A percentile compares a stretch with the other conserved stretches of the same genome.
phyloP scores from a whole-genome alignment of 2,329 filamentous ascomycete species.

The Pseudocercospora fuligena region DNA sequence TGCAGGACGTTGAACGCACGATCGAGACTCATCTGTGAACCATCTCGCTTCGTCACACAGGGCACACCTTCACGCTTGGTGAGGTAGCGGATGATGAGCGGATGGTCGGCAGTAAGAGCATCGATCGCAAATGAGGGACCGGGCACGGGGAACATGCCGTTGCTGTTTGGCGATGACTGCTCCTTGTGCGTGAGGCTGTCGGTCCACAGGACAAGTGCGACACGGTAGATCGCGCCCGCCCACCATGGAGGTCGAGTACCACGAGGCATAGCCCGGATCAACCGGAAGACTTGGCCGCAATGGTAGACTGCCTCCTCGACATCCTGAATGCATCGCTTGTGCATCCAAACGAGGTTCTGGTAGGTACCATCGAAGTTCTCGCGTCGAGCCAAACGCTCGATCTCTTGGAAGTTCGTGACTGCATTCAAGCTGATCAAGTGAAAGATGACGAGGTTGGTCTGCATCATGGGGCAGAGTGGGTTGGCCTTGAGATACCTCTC shows the following conservation, averaged over 20 bases:
- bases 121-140: conserved; percentile 57
- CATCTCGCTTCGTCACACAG: conserved; percentile 57
- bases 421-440: conserved; percentile 73
- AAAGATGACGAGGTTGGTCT: conserved; percentile 70
- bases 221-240: conserved; percentile 72
- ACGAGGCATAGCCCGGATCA: conserved; percentile 64
- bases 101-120: conserved; percentile 56
- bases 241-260: conserved; percentile 71
- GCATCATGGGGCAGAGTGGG: conserved; percentile 63
- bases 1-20: conserved; percentile 55
- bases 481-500: conserved; percentile 61
- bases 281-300: conserved; percentile 68
- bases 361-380: conserved; percentile 63
- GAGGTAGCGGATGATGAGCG: conserved; percentile 56
- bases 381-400: conserved; percentile 68
- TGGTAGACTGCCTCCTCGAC: conserved; percentile 69
- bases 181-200: conserved; percentile 63
- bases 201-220: conserved; percentile 65
- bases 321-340: conserved; percentile 67
- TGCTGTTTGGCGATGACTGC: conserved; percentile 40
- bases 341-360: conserved; percentile 59
- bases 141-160: conserved; percentile 45
- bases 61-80: conserved; percentile 60
- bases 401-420: conserved; percentile 69
- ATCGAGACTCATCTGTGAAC: conserved; percentile 53